These are phyloP conservation scores for Fagopyrum tataricum DNA, from an alignment of 148 eudicot genomes.

Conservation along the genomic window DNA sequence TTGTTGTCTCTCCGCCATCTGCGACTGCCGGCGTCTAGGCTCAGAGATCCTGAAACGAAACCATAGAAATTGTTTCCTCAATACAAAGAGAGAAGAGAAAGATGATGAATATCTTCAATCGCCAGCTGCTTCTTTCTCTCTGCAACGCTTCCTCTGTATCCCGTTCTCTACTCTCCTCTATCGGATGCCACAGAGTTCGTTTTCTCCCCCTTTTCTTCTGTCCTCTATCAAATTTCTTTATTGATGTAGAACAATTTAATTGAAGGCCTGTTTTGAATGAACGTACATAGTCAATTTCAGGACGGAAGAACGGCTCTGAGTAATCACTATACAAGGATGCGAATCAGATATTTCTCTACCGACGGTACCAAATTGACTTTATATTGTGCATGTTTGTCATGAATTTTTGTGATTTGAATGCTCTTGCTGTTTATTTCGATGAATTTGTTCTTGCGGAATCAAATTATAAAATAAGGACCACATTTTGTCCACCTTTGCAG, in stretches of 20 bases:
- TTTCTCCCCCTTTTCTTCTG: background rate
- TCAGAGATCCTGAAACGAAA: background rate
- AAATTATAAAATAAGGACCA: background rate
- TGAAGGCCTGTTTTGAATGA: no score
- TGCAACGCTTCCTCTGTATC: background rate
- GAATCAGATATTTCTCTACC: background rate
- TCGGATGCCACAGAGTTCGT: constrained; percentile 1
- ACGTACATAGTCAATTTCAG: background rate
- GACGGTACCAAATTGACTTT: background rate
- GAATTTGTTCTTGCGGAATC: constrained; percentile 1
- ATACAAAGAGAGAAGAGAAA: background rate
- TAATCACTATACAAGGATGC: background rate
- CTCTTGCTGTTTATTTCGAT: background rate
- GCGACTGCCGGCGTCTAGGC: background rate
- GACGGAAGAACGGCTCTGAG: background rate
- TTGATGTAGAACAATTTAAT: background rate
- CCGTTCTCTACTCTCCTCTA: background rate
- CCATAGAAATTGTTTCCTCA: background rate
- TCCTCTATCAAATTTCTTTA: background rate
- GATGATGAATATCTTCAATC: constrained; percentile 3
- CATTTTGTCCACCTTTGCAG: constrained; percentile 27
- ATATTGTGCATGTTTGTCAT: background rate
- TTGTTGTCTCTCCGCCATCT: background rate
- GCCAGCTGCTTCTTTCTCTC: constrained; percentile 9
- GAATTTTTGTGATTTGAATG: background rate